Base-by-base conservation (phyloP, 352 stramenopile genomes). In the Globisporangium yorkense region DNA sequence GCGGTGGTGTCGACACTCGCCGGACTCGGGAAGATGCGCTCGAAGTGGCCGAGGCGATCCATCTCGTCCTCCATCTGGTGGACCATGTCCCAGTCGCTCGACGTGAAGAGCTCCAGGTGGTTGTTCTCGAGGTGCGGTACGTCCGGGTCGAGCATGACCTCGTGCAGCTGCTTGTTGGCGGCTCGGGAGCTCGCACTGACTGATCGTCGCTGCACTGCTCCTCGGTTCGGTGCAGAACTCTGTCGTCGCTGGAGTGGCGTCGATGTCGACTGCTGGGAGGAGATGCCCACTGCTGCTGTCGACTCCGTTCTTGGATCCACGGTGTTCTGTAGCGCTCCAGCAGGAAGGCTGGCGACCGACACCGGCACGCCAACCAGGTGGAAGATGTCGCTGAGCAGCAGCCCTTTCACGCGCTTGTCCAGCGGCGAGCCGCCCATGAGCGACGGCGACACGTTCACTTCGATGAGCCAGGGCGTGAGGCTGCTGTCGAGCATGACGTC, bases 381-480 rank as follows among this genome's bases (percentile, higher is more conserved):
- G 56, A 95, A 91, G 15, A 89, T 71, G 54, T 97, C 88, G 50
- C 85, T 84, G n/a, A 97, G 63, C 0, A 96, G 75, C 4, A 85
- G 75, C n/a, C 81, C 89, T 65, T 97, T 97, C 68, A 96, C 94
- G 37, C 74, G 80, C 49, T 92, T 92, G 66, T 97, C 88, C 70
- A 96, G 85, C 4, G 80, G 77, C 1, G 77, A 92, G 8, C 72
- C 89, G 47, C 85, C 91, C 55, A 77, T 96, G 9, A 97, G 75
- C 5, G 84, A 93, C 35, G 90, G 90, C 21, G 90, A 93, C 13
- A 96, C 78, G 56, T 97, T 97, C 24, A 97, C 88, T 57, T 97
- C 89, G 6, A 97, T 70, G n/a, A 97, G 61, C 72, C 85, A 92
- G 6, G 89, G 87, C 45, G 75, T 75, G 61, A 96, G 75, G 5